phyloP scores from a whole-genome alignment of 352 stramenopile species.

The Phytophthora pinifolia region DNA sequence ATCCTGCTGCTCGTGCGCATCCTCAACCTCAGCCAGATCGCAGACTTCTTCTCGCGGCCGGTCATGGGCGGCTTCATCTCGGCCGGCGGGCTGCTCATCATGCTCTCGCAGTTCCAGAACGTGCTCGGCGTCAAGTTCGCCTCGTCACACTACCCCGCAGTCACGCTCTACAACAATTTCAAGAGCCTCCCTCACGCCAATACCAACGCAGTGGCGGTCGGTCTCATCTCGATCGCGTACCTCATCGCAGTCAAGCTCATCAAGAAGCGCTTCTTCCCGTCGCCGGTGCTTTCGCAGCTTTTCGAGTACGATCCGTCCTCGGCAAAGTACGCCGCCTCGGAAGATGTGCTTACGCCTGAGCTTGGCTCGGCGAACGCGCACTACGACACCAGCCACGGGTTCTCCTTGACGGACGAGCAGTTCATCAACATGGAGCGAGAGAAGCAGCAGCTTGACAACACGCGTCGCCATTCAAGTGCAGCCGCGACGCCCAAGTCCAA shows the following conservation, averaged over 20 bases:
- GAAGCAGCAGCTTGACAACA: constrained; percentile 4
- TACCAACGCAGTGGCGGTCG: constrained; percentile 62
- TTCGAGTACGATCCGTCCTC: constrained; percentile 15
- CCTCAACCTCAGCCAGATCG: constrained; percentile 78
- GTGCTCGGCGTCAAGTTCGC: constrained; percentile 61
- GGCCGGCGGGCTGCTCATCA: constrained; percentile 87
- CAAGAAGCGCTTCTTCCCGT: constrained; percentile 29
- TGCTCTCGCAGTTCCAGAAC: constrained; percentile 84
- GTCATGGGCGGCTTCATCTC: constrained; percentile 91
- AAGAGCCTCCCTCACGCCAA: constrained; percentile 59
- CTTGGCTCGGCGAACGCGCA: constrained; percentile 2
- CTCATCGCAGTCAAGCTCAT: constrained; percentile 20
- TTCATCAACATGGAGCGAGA: constrained; percentile 17
- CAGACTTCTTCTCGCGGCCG: constrained; percentile 87
- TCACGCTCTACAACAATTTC: constrained; percentile 58
- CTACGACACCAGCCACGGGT: constrained; percentile 36
- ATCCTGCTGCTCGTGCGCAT: constrained; percentile 77
- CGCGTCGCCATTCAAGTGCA: constrained; percentile 18
- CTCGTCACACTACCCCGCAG: constrained; percentile 46
- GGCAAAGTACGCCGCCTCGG: neutral
- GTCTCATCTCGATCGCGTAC: constrained; percentile 22
- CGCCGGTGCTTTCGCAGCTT: constrained; percentile 10
- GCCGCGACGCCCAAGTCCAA: constrained; percentile 6
- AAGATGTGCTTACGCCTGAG: too few species aligned
- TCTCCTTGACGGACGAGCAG: constrained; percentile 46